Percentiles rank a stretch among this genome's conserved stretches.
These are phyloP conservation scores for Collybiopsis confluens DNA, from an alignment of 768 basidiomycete genomes.

Conservation along the genomic window DNA sequence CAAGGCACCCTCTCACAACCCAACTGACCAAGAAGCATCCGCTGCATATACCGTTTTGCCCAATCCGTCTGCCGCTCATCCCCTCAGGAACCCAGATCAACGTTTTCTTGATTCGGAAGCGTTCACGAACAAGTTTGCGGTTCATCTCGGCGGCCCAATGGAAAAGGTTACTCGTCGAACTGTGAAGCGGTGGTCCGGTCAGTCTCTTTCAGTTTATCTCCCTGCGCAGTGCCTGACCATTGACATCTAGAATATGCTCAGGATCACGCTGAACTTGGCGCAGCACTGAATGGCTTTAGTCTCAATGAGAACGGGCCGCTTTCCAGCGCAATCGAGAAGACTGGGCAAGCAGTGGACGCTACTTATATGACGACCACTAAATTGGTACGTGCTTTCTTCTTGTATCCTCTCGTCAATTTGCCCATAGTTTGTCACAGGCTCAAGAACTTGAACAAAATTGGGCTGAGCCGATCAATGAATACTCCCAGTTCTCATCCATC, in stretches of 20 bases:
- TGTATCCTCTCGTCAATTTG: constrained; percentile 5
- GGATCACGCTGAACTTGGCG: constrained; percentile 89
- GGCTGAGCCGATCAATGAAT: constrained; percentile 95
- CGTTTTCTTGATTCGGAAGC: constrained; percentile 94
- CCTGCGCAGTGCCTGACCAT: neutral
- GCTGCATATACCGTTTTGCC: constrained; percentile 82
- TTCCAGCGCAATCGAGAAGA: constrained; percentile 88
- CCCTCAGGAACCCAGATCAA: constrained; percentile 90
- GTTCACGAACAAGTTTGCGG: constrained; percentile 94
- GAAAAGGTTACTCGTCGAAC: constrained; percentile 93
- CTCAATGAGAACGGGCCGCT: constrained; percentile 75
- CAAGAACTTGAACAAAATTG: constrained; percentile 94
- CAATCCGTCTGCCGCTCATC: constrained; percentile 83
- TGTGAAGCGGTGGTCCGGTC: constrained; percentile 93
- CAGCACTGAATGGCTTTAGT: constrained; percentile 89
- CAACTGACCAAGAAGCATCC: constrained; percentile 72
- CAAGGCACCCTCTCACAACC: constrained; percentile 92
- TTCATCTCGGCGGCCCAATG: constrained; percentile 88
- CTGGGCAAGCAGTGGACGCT: constrained; percentile 92
- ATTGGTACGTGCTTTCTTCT: constrained; percentile 49
- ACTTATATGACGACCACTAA: constrained; percentile 91
- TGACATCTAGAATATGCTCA: constrained; percentile 61
- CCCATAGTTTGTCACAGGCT: constrained; percentile 42
- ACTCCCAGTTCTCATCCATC: constrained; percentile 89
- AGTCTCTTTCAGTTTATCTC: constrained; percentile 18